Evolutionary conservation across 1,139 yeast genomes (phyloP), one percentile per base, ranked within the genome.

Genomic region (Hyphopichia burtonii): DNA sequence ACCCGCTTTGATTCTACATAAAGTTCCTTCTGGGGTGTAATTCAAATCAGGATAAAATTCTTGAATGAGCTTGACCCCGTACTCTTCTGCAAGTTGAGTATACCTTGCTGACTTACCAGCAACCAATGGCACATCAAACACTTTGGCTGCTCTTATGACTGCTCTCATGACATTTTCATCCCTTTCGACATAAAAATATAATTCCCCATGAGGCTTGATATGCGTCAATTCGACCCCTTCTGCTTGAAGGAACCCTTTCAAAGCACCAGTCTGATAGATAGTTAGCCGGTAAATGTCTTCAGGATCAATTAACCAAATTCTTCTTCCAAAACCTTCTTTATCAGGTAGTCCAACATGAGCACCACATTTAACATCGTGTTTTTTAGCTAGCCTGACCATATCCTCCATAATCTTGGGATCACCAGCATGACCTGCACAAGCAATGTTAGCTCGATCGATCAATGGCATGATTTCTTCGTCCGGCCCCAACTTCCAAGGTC

Each of bases 401-500:
- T 57, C 47, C 27, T 52, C 45, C 71, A 66, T 66, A 23, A 58
- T 65, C 30, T 53, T 55, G 36, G 59, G 59, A 44, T 66, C 71
- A 14, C 71, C 71, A 32, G 71, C 72, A 48, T 66, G 72, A 28
- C 61, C 65, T 2, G 73, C 72, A 51, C 72, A 66, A 5, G 72
- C 72, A 43, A 67, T 49, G 44, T 67, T 67, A 12, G 71, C 72
- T n/a, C 60, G 52, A 47, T 66, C 70, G 41, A 66, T 66, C 14
- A 53, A 49, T 15, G 68, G 69, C 68, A 66, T 65, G 31, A 67
- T 59, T 27, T 66, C 70, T 19, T 62, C 68, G 45, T 66, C 72
- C 3, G 69, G 70, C 1, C 68, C 73, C 61, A 67, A 58, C 43
- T 51, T 61, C 60, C 65, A 66, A 17, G 58, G 61, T 4, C 72